A percentile compares a stretch with the other conserved stretches of the same genome.
These are phyloP conservation scores for Umbilicaria muhlenbergii DNA, from an alignment of 495 filamentous ascomycete species.

Conservation along the genomic window DNA sequence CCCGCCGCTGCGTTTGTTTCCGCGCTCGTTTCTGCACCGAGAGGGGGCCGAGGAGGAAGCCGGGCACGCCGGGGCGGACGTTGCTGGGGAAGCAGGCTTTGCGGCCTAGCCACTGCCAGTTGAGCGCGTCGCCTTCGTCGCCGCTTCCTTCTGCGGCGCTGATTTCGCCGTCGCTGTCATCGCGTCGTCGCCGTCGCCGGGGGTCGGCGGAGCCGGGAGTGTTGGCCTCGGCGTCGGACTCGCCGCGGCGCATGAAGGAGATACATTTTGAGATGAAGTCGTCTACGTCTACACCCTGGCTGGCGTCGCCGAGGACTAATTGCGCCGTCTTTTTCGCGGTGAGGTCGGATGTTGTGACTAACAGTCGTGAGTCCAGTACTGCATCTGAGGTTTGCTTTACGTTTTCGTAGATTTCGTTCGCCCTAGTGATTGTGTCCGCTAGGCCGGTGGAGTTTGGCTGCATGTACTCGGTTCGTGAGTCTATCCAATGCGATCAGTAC, in stretches of 20 bases:
- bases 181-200: conserved; percentile 21
- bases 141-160: conserved; percentile 35
- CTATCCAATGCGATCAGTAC: conserved; percentile 17
- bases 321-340: conserved; percentile 57
- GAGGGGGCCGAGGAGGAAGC: conserved; percentile 79
- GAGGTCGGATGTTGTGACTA: conserved; percentile 65
- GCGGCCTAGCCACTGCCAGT: conserved; percentile 77
- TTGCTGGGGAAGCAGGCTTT: conserved; percentile 57
- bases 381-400: conserved; percentile 93
- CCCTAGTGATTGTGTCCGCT: conserved; percentile 40
- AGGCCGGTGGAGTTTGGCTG: conserved; percentile 45
- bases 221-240: conserved; percentile 10
- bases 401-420: conserved; percentile 45
- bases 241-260: conserved; percentile 61
- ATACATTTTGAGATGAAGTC: conserved; percentile 90
- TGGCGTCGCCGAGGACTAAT: conserved; percentile 49
- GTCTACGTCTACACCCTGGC: conserved; percentile 71
- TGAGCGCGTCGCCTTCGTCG: conserved; percentile 57
- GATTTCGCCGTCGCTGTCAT: conserved; percentile 11
- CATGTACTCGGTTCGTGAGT: conserved; percentile 53
- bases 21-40: conserved; percentile 74
- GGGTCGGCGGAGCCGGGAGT: conserved; percentile 14
- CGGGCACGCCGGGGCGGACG: conserved; percentile 57
- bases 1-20: conserved; percentile 47
- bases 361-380: conserved; percentile 69